These are phyloP conservation scores for Alopecurus myosuroides DNA, from an alignment of 176 grass and related monocot genomes.

Conservation along the genomic window DNA sequence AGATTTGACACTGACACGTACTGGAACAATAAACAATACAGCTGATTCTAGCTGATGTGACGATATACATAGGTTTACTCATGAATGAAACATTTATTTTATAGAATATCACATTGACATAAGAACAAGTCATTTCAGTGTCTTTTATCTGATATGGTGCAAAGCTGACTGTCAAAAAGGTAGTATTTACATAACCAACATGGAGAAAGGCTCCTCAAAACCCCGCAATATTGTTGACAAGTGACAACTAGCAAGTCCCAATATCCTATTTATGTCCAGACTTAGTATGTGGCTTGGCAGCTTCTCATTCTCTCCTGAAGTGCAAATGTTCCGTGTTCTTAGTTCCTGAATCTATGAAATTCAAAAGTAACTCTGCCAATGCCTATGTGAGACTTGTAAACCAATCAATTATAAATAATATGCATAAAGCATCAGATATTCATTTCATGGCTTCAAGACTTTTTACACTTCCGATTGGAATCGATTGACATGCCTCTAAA, in stretches of 20 bases:
- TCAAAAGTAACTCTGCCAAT: background rate
- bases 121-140: background rate
- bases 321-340: background rate
- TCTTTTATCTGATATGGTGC: background rate
- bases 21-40: slow-evolving; percentile 2
- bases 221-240: background rate
- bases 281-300: background rate
- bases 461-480: background rate
- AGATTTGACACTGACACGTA: background rate
- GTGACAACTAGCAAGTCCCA: background rate
- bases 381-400: background rate
- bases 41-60: background rate
- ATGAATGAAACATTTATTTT: background rate
- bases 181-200: slow-evolving; percentile 4
- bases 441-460: background rate
- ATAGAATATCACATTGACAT: background rate
- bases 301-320: background rate
- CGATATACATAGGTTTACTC: background rate
- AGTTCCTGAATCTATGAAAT: background rate
- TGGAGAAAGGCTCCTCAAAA: background rate
- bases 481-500: background rate
- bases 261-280: background rate
- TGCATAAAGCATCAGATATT: background rate
- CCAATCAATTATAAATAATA: background rate
- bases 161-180: background rate